Evolutionary conservation across 139 green algal species (phyloP).

Genomic region (Picochlorum sp.): DNA sequence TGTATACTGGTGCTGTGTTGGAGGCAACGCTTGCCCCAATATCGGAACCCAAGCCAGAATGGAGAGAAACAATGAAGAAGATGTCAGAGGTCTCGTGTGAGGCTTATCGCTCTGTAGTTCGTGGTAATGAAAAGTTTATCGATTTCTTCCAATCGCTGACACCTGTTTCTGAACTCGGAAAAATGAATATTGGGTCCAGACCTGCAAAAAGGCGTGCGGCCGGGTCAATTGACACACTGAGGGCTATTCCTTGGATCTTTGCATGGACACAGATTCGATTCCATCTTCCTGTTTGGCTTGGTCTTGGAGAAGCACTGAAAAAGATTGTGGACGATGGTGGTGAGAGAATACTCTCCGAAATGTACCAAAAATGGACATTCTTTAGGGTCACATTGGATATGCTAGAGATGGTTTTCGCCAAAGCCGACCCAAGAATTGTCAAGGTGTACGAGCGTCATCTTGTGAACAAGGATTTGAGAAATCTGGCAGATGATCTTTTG

Average conservation of each 20-base stretch:
- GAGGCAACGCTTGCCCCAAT: constrained; percentile 63
- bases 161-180: constrained; percentile 86
- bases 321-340: constrained; percentile 35
- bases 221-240: constrained; percentile 79
- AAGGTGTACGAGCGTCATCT: constrained; percentile 34
- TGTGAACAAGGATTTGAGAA: constrained; percentile 41
- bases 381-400: constrained; percentile 94
- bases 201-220: constrained; percentile 65
- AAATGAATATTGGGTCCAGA: constrained; percentile 93
- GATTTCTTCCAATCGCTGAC: constrained; percentile 85
- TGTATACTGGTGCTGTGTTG: constrained; percentile 82
- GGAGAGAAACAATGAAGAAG: constrained; percentile 67
- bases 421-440: constrained; percentile 81
- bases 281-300: constrained; percentile 95
- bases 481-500: constrained; percentile 58
- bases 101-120: constrained; percentile 55
- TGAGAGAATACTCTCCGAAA: constrained; percentile 59
- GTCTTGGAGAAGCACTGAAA: constrained; percentile 82
- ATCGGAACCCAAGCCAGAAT: constrained; percentile 27
- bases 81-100: constrained; percentile 58
- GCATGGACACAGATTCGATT: constrained; percentile 96
- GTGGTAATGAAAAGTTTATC: constrained; percentile 63
- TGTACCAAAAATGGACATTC: constrained; percentile 97
- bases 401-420: constrained; percentile 98
- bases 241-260: constrained; percentile 99